Evolutionary conservation across 257 asterid species (phyloP).

Genomic region (Thymus quinquecostatus): DNA sequence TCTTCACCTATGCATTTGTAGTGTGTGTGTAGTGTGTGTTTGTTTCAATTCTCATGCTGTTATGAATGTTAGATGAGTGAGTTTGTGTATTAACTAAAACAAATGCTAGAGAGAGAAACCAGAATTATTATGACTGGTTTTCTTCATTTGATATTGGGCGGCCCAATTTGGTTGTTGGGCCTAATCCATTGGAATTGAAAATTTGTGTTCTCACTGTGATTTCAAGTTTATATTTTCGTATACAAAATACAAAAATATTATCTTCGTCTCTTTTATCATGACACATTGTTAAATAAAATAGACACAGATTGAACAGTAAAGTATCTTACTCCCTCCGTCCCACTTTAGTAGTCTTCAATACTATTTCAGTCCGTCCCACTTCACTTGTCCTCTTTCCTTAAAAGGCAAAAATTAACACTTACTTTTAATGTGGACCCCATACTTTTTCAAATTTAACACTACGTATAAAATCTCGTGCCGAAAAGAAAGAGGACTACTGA

Average conservation of each 20-base stretch:
- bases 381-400: too few species aligned
- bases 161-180: constrained; percentile 27
- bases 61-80: background rate
- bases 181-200: background rate
- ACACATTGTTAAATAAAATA: too few species aligned
- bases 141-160: background rate
- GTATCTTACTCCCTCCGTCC: too few species aligned
- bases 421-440: too few species aligned
- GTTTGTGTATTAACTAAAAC: background rate
- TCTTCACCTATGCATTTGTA: background rate
- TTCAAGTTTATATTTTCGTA: background rate
- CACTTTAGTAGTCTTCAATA: too few species aligned
- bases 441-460: too few species aligned
- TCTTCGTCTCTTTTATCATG: too few species aligned
- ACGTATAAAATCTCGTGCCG: too few species aligned
- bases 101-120: background rate
- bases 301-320: too few species aligned
- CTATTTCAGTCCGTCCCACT: too few species aligned
- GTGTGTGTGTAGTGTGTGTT: background rate
- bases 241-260: background rate
- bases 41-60: background rate
- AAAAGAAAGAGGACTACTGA: too few species aligned
- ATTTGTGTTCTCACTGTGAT: background rate
- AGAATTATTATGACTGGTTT: background rate
- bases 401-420: too few species aligned